Base-by-base conservation (phyloP, 441 rosid genomes). In the Erodium trifolium region DNA sequence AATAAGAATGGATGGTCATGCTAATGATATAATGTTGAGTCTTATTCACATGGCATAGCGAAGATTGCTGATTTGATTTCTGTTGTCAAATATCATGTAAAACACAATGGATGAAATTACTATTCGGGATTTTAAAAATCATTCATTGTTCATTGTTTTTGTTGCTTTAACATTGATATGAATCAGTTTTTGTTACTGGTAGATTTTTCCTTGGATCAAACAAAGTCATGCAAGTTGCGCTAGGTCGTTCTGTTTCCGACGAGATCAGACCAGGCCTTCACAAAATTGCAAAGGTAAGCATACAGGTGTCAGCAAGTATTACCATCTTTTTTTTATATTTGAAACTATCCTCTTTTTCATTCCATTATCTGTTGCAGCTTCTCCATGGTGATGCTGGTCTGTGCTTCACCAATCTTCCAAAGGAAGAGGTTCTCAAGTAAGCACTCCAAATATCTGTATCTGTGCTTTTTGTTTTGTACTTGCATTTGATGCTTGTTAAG, bases 131-230 rank as follows among this genome's bases (percentile, higher is more conserved):
- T 8, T 14, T 51, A 2, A 12, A 51, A 51, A 51, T 51, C 59
- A 14, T 14, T 14, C 18, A 14, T 0, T 51, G 17, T 14, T 51
- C 18, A 51, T n/a, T 14, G 13, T n/a, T n/a, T 51, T 51, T n/a
- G 18, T 51, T 51, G 18, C 7, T 51, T 5, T 37, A 34, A 9
- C 41, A 37, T 37, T 37, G 41, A 37, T 37, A 7, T 37, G 9
- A 4, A 37, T 37, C 1, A 9, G 41, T 37, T 37, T 37, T 51
- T 14, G 1, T 51, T 51, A 51, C 59, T 34, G 41, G 16, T 73
- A 94, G 99, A 73, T 92, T 94, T 78, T 94, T 94, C 73, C 91
- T 94, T 10, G 99, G 98, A 17, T 92, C 99, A 19, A 94, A 94
- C 79, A 94, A 92, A 82, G 99, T 92, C 29, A 94, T 92, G 98